These are phyloP conservation scores for Cladobotryum mycophilum DNA, from an alignment of 2,329 filamentous ascomycete species.

Conservation along the genomic window DNA sequence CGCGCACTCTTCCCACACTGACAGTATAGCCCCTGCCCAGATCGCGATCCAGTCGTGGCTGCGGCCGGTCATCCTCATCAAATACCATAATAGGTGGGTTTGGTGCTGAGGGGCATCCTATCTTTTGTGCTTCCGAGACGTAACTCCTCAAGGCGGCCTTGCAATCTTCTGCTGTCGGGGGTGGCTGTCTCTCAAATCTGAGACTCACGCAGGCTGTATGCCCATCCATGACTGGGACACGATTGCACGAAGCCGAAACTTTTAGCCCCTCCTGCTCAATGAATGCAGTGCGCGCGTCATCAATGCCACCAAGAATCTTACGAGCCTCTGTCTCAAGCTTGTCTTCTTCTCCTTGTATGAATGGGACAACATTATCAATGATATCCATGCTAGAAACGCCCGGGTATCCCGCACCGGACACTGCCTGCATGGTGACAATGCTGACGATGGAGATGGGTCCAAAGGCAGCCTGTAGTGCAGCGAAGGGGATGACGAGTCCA, in stretches of 20 bases:
- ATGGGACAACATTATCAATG: conserved; percentile 92
- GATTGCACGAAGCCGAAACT: conserved; percentile 84
- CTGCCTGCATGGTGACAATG: conserved; percentile 91
- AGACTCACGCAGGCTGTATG: conserved; percentile 93
- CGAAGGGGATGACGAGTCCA: conserved; percentile 89
- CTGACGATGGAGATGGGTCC: conserved; percentile 69
- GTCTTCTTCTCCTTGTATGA: conserved; percentile 88
- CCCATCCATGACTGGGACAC: conserved; percentile 90
- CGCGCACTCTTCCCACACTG: conserved; percentile 78
- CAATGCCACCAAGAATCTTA: conserved; percentile 82
- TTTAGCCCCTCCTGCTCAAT: conserved; percentile 66
- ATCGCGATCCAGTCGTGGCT: conserved; percentile 84
- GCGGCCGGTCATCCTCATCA: conserved; percentile 83
- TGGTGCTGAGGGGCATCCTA: conserved; percentile 86
- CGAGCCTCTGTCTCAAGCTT: conserved; percentile 92
- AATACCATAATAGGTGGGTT: conserved; percentile 76
- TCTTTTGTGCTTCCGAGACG: conserved; percentile 69
- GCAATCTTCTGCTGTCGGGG: conserved; percentile 69
- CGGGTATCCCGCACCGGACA: conserved; percentile 87
- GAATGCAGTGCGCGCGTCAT: conserved; percentile 65
- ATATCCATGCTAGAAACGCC: conserved; percentile 93
- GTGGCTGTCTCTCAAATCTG: conserved; percentile 67
- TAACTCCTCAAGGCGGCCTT: conserved; percentile 75
- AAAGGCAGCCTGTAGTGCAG: conserved; percentile 79
- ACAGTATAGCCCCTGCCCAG: conserved; percentile 82